These are phyloP conservation scores for Sphaerulina vaccinii DNA, from an alignment of 2,329 filamentous ascomycete species.

Conservation along the genomic window DNA sequence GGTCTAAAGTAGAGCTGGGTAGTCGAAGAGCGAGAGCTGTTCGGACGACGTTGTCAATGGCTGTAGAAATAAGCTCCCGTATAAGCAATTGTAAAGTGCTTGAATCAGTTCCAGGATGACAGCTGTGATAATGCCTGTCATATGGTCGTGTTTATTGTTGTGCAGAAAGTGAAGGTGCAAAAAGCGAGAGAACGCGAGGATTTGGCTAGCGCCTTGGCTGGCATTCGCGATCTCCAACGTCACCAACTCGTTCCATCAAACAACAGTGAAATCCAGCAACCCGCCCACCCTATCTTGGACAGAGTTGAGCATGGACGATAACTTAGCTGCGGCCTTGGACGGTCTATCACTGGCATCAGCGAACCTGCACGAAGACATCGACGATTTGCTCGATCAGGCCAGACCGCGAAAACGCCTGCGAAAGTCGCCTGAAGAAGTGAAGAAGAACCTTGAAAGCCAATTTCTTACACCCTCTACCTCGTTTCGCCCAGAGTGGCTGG, in stretches of 20 bases:
- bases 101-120: too few relatives aligned
- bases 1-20: slow-evolving; percentile 36
- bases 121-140: too few relatives aligned
- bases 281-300: too few relatives aligned
- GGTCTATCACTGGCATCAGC: slow-evolving; percentile 48
- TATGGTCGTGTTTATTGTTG: background rate
- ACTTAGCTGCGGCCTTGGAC: slow-evolving; percentile 52
- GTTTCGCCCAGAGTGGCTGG: slow-evolving; percentile 84
- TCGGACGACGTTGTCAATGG: too few relatives aligned
- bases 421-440: slow-evolving; percentile 61
- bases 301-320: slow-evolving; percentile 21
- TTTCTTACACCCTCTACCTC: slow-evolving; percentile 76
- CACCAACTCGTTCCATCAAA: background rate
- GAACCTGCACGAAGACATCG: slow-evolving; percentile 45
- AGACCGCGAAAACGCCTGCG: slow-evolving; percentile 54
- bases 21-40: too few relatives aligned
- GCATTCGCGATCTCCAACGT: background rate
- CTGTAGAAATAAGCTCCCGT: too few relatives aligned
- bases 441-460: slow-evolving; percentile 68
- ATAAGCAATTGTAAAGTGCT: too few relatives aligned
- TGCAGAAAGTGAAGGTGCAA: background rate
- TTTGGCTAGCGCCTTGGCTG: background rate
- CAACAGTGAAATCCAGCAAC: background rate
- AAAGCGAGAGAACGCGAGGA: too few relatives aligned
- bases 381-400: slow-evolving; percentile 58